Base-by-base conservation (phyloP, 2,329 filamentous ascomycete species). In the Cladophialophora bantiana region DNA sequence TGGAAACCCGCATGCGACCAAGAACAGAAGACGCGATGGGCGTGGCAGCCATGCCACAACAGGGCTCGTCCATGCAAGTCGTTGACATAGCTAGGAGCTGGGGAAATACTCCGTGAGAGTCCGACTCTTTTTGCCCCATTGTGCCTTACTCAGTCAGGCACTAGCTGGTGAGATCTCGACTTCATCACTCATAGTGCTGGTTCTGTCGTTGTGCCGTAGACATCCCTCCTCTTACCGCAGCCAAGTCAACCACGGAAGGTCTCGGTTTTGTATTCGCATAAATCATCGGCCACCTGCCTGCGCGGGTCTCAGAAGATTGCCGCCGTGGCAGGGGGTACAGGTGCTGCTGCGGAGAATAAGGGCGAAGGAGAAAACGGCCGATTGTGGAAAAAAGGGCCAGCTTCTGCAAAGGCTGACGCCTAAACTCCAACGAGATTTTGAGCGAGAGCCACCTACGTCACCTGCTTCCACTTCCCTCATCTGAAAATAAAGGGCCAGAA, bases 21-120 rank as follows among this genome's bases (percentile, higher is more conserved):
- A 20, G n/a, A 7, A 7, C 56, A 32, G 35, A 36, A 38, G 35
- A 58, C 53, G 32, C 53, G 53, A 56, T 12, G 20, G 35, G 57
- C 26, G 12, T n/a, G 18, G 26, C 32, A 38, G 20, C 38, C 18
- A 50, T 50, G 18, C 45, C 45, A 9, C 18, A 20, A 50, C 6
- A 18, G 40, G 18, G 12, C 18, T 31, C 31, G 35, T 34, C 12
- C 45, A 31, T 15, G 36, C n/a, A 35, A 13, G 32, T 38, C 20
- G 26, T 59, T 59, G 55, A 59, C 55, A n/a, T n/a, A n/a, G n/a
- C n/a, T n/a, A 26, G 62, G 59, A 65, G 56, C 63, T 60, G 63
- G 56, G 57, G 45, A 58, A 18, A 59, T 52, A 26, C 53, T 50
- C 45, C 45, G 45, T 26, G 18, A 50, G 18, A 31, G 31, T 26